phyloP scores from a whole-genome alignment of 805 yeast species.

The Starmerella apicola region DNA sequence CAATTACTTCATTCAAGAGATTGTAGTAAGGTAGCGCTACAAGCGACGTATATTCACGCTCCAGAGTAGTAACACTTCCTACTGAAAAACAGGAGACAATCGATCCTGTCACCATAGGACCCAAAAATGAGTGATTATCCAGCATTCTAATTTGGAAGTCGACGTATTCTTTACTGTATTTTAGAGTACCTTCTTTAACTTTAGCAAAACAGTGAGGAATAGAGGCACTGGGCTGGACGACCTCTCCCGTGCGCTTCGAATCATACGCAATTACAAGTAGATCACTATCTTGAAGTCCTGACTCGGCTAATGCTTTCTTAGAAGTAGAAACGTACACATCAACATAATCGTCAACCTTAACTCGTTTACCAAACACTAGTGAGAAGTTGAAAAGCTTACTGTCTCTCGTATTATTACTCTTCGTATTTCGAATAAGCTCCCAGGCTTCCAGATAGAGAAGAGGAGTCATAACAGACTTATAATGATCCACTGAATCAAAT shows the following conservation, averaged over 20 bases:
- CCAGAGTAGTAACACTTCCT: slow-evolving; percentile 81
- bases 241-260: slow-evolving; percentile 26
- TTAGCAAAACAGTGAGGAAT: slow-evolving; percentile 60
- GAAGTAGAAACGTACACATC: slow-evolving; percentile 71
- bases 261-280: slow-evolving; percentile 51
- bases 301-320: slow-evolving; percentile 37
- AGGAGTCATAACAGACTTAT: slow-evolving; percentile 62
- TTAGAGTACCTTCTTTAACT: slow-evolving; percentile 38
- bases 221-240: neutral
- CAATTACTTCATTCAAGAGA: slow-evolving; percentile 49
- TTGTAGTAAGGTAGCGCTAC: slow-evolving; percentile 75
- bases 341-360: slow-evolving; percentile 73
- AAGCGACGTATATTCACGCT: slow-evolving; percentile 80
- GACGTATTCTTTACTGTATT: slow-evolving; percentile 41
- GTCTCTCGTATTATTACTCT: slow-evolving; percentile 33
- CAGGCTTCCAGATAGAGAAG: slow-evolving; percentile 79
- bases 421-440: slow-evolving; percentile 73
- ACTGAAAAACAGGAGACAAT: slow-evolving; percentile 58
- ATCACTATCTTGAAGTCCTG: slow-evolving; percentile 62
- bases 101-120: slow-evolving; percentile 49
- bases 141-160: slow-evolving; percentile 66
- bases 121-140: slow-evolving; percentile 36
- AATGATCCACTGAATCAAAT: slow-evolving; percentile 51
- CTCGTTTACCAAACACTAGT: slow-evolving; percentile 62
- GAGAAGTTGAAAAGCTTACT: slow-evolving; percentile 46